Evolutionary conservation across 2,329 filamentous ascomycete species (phyloP), one percentile per base, ranked within the genome.

Genomic region (Beauveria bassiana): DNA sequence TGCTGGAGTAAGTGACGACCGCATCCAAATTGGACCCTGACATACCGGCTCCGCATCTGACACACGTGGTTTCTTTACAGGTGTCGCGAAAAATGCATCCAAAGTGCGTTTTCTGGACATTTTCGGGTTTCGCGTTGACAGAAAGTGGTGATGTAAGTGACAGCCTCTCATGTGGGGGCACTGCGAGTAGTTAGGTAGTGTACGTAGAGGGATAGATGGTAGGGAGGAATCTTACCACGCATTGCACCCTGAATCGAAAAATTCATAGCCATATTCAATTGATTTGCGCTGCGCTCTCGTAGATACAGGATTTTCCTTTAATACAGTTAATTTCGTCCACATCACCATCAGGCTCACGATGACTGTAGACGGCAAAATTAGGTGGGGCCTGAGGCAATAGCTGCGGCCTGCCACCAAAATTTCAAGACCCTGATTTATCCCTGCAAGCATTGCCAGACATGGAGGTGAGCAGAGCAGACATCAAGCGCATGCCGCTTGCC

Each of bases 81-180:
- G 69, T 1, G 81, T 78, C 34, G 77, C 76, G 72, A 92, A 91
- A 75, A 91, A 92, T 12, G 81, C 75, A 64, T 91, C 86, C 1
- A 92, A 77, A 0, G 87, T 89, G 61, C 87, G 79, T 69, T 88
- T 86, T 57, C 74, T 75, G 0, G 75, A 71, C 73, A 75, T 70
- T 26, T 46, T 40, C 4, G 43, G 2, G 2, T 5, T n/a, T 43
- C 14, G 12, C 16, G 26, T 20, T 18, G 20, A 16, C 6, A 24
- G 26, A 31, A 34, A 60, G 49, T 60, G 49, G 58, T 53, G 58
- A 60, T 60, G 47, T 60, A 60, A 60, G 58, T 59, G 58, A 46
- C 5, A 38, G 28, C 40, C 26, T 53, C 38, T 28, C 49, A 9
- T 38, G 42, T 53, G 42, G 49, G 55, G 46, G 45, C 16, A 38